Evolutionary conservation across 352 stramenopile species (phyloP).

Genomic region (Sclerospora graminicola): DNA sequence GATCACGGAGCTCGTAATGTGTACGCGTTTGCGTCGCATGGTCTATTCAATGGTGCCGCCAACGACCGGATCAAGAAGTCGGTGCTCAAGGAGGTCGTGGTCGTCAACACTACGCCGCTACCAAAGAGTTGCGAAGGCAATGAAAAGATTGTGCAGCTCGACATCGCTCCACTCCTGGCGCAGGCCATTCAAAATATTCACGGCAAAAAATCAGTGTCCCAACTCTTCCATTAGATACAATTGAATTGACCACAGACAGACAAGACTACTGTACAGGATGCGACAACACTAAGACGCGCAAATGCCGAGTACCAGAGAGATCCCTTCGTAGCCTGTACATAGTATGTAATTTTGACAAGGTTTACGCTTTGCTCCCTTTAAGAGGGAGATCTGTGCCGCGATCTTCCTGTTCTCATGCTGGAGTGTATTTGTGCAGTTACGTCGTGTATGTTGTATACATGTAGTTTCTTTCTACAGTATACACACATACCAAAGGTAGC

Average conservation of each 20-base stretch:
- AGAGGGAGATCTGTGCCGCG: too few species aligned
- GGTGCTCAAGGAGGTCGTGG: slow-evolving; percentile 86
- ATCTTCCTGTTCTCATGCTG: too few species aligned
- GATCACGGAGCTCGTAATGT: slow-evolving; percentile 95
- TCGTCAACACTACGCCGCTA: slow-evolving; percentile 85
- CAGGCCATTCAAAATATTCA: slow-evolving; percentile 99
- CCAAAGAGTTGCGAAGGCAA: slow-evolving; percentile 87
- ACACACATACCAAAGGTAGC: too few species aligned
- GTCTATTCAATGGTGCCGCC: slow-evolving; percentile 92
- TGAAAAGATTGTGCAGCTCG: slow-evolving; percentile 97
- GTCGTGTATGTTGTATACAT: too few species aligned
- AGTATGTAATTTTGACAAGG: too few species aligned
- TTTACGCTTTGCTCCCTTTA: too few species aligned
- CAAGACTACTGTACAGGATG: slow-evolving; percentile 11
- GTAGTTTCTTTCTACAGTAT: too few species aligned
- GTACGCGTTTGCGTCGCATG: slow-evolving; percentile 99
- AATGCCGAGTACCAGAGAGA: too few species aligned
- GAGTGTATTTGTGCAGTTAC: too few species aligned
- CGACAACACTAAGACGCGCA: not conserved
- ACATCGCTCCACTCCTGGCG: slow-evolving; percentile 95
- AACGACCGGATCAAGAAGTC: slow-evolving; percentile 86
- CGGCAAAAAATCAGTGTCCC: slow-evolving; percentile 99
- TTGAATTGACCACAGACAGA: slow-evolving; percentile 6
- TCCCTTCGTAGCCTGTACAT: too few species aligned
- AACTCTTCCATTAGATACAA: slow-evolving; percentile 95